phyloP scores from a whole-genome alignment of 345 rosid genomes.

The Raphanus raphanistrum region DNA sequence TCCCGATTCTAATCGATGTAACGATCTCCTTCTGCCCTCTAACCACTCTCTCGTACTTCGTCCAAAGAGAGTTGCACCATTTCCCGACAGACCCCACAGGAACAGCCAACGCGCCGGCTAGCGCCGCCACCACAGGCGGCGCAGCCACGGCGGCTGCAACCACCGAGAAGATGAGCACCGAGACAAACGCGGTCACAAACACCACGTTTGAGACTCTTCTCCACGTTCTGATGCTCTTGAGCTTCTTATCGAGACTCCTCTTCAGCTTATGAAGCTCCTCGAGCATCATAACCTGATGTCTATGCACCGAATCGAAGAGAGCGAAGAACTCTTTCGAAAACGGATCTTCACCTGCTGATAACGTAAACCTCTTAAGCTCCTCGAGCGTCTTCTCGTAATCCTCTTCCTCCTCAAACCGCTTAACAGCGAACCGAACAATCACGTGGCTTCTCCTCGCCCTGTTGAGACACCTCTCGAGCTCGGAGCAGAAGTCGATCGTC shows the following conservation, averaged over 20 bases:
- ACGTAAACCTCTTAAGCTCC: conserved; percentile 63
- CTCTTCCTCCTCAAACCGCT: conserved; percentile 53
- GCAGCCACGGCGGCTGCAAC: conserved; percentile 86
- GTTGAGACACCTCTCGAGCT: conserved; percentile 62
- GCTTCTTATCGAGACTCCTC: conserved; percentile 65
- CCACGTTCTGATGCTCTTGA: conserved; percentile 64
- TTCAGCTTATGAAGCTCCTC: conserved; percentile 47
- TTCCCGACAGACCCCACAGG: conserved; percentile 72
- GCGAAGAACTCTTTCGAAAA: conserved; percentile 62
- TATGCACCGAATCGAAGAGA: conserved; percentile 49
- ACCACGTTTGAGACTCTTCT: conserved; percentile 68
- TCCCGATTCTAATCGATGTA: conserved; percentile 46
- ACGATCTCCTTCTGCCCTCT: conserved; percentile 57
- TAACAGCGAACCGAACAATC: conserved; percentile 61
- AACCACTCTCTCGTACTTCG: conserved; percentile 51
- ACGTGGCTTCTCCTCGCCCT: conserved; percentile 68
- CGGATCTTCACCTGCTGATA: conserved; percentile 52
- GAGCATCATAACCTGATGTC: conserved; percentile 58
- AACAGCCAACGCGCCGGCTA: conserved; percentile 67
- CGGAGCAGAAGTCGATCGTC: conserved; percentile 72
- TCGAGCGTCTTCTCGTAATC: conserved; percentile 60
- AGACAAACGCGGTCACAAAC: conserved; percentile 67
- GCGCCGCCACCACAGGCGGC: conserved; percentile 67
- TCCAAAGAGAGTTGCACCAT: conserved; percentile 76
- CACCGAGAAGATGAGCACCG: conserved; percentile 76